phyloP scores from a whole-genome alignment of 73 alveolate species.

The Paramecium biaurelia region DNA sequence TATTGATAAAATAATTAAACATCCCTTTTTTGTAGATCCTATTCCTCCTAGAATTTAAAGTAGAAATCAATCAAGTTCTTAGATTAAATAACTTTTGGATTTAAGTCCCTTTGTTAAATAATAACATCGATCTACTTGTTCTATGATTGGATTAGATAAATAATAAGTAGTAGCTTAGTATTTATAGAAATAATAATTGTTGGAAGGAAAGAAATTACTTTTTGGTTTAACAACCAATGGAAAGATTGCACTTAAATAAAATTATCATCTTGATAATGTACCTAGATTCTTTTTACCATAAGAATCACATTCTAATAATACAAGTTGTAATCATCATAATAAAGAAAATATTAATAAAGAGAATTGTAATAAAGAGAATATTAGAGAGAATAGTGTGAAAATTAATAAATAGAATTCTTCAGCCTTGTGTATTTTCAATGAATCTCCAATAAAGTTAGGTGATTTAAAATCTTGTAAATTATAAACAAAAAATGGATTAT shows the following conservation, averaged over 20 bases:
- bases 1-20: background rate
- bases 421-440: background rate
- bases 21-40: background rate
- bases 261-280: background rate
- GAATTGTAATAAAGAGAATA: background rate
- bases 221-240: constrained; percentile 19
- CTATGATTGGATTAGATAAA: constrained; percentile 42
- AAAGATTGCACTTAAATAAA: background rate
- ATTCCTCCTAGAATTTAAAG: background rate
- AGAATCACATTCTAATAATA: background rate
- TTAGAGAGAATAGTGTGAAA: background rate
- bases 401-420: background rate
- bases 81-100: background rate
- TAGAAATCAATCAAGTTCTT: background rate
- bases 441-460: background rate
- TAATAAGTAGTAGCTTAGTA: background rate
- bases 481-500: background rate
- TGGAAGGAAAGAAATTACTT: background rate
- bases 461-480: constrained; percentile 43
- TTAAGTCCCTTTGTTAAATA: constrained; percentile 29
- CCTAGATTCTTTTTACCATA: background rate
- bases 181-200: background rate
- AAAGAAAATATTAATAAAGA: constrained; percentile 25
- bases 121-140: background rate
- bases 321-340: background rate